Base-by-base conservation (phyloP, 2,329 filamentous ascomycete genomes). In the Bipolaris cookei region DNA sequence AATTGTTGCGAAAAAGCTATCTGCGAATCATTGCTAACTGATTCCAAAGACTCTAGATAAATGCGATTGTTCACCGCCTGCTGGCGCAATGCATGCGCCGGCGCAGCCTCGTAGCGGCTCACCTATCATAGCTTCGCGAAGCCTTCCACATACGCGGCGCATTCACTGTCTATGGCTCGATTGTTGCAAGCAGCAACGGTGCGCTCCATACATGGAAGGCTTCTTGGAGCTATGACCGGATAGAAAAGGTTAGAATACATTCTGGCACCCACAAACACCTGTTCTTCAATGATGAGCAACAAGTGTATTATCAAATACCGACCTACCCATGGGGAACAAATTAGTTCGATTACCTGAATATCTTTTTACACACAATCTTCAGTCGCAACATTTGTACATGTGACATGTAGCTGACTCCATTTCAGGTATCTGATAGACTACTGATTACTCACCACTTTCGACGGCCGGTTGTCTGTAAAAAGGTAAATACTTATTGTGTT, bases 341-440 rank as follows among this genome's bases (percentile, higher is more conserved):
- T 67, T 64, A 69, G 73, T 75, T 75, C 73, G 72, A 75, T 76
- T 76, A 76, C 73, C 73, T 76, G 73, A 75, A 73, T 54, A 59
- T 34, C 34, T 47, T 54, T 62, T 20, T 60, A 56, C 28, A 28
- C 13, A 23, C 42, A 23, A 47, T 25, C 21, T 14, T 58, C 32
- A 46, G 44, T 47, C 35, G 34, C 41, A 50, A 34, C 20, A 34
- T 42, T 30, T 30, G n/a, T 23, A 30, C 16, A 1, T 8, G 5
- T 25, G 49, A 39, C 45, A 7, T 21, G 48, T 37, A 23, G 55
- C 66, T 69, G 54, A 69, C 65, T 53, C 47, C 4, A n/a, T 39
- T 18, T 35, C 28, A 68, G 65, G 32, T 58, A 39, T 37, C 7
- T 23, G 18, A 7, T 32, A 25, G 14, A 20, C 30, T 18, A 28